Conservation (phyloP, 1,284 basidiomycete species). For the Leccinum subrobustum region DNA sequence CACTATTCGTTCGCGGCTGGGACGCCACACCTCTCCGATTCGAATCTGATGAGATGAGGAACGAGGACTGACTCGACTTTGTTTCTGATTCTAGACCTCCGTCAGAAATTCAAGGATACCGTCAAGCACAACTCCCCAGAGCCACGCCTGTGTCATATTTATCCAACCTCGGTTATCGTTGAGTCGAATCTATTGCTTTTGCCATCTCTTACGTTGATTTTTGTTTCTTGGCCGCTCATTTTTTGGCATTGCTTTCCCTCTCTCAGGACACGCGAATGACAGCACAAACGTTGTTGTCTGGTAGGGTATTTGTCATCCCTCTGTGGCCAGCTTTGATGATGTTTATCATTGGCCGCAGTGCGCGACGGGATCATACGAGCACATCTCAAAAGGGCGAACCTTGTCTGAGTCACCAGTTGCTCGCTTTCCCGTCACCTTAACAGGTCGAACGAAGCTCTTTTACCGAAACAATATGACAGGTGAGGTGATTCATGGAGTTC, state of each 20-base stretch:
- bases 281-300: conserved; percentile 37
- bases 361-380: conserved; percentile 56
- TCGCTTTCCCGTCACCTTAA: background rate
- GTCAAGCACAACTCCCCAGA: conserved; percentile 48
- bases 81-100: conserved; percentile 34
- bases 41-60: background rate
- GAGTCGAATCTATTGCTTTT: conserved; percentile 26
- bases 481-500: conserved; percentile 2
- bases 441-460: background rate
- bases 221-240: background rate
- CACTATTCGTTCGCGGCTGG: background rate
- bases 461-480: background rate
- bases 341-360: conserved; percentile 33
- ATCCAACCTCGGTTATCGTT: conserved; percentile 62
- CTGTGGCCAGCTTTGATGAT: background rate
- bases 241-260: background rate
- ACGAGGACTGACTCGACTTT: background rate
- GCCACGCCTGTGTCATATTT: conserved; percentile 51
- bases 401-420: conserved; percentile 31
- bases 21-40: background rate
- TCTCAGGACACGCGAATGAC: conserved; percentile 45
- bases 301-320: conserved; percentile 20
- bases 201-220: conserved; percentile 1
- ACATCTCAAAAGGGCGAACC: conserved; percentile 47
- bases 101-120: conserved; percentile 59